Percentiles rank a stretch among this genome's conserved stretches.
Evolutionary conservation across 2,329 filamentous ascomycete genomes (phyloP).

Genomic region (Pseudogymnoascus sp.): DNA sequence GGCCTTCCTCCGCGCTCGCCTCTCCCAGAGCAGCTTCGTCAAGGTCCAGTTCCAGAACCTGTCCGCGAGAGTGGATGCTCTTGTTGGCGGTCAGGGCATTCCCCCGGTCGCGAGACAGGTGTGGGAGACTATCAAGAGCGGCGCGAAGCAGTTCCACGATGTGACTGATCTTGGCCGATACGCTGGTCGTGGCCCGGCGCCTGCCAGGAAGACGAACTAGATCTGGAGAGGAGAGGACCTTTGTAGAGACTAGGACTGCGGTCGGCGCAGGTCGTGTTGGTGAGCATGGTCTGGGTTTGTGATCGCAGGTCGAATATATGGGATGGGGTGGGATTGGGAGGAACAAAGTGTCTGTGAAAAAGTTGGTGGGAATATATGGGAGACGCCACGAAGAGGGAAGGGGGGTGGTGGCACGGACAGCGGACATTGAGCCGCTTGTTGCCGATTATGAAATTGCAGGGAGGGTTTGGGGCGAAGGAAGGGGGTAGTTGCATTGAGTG

Average conservation of each 20-base stretch:
- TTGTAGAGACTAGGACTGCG: slow-evolving; percentile 5
- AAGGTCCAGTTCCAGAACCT: slow-evolving; percentile 69
- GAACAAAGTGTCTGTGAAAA: slow-evolving; percentile 3
- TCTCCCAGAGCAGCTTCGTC: slow-evolving; percentile 86
- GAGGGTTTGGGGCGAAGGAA: not conserved
- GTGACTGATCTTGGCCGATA: slow-evolving; percentile 73
- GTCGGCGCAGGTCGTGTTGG: slow-evolving; percentile 4
- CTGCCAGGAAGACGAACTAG: slow-evolving; percentile 57
- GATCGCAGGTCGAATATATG: not conserved
- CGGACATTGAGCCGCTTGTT: not conserved
- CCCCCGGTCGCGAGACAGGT: slow-evolving; percentile 70
- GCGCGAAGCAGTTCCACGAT: slow-evolving; percentile 66
- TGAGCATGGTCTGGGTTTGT: not conserved
- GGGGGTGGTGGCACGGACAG: not conserved
- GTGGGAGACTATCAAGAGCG: slow-evolving; percentile 73
- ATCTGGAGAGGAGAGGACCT: not conserved
- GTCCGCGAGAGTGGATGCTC: slow-evolving; percentile 67
- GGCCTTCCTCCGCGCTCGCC: slow-evolving; percentile 83
- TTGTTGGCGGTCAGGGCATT: slow-evolving; percentile 78
- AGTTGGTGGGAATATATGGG: not conserved
- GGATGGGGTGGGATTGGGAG: not conserved
- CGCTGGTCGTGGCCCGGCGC: slow-evolving; percentile 40
- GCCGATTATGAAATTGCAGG: not conserved
- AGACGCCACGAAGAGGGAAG: not conserved
- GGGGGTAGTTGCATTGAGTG: not conserved